Evolutionary conservation across 257 asterid genomes (phyloP), one percentile per base, ranked within the genome.

Genomic region (Solanum pinnatisectum): DNA sequence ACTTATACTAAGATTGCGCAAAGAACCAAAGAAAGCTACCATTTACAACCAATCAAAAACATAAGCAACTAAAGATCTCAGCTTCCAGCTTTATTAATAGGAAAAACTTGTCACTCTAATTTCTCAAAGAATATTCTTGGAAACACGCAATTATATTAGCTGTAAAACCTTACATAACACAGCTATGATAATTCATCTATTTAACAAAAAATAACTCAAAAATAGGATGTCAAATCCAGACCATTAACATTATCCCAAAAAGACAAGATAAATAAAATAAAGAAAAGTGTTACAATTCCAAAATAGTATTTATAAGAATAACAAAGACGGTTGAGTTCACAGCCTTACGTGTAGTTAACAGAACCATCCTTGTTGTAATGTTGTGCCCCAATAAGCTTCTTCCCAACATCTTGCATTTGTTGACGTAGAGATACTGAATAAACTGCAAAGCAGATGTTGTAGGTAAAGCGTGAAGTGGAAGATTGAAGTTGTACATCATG

Each of bases 361-460:
- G 96, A 59, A 90, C 99, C 99, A 86, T 98, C 99, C 93, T 98
- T 98, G 92, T 98, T 98, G 92, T 96, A 98, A 91, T 98, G 99
- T 89, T 95, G 98, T 89, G 99, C 98, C 83, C 97, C 99, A 88
- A 96, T 96, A 88, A 96, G 98, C 98, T 98, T 98, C 96, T 98
- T 98, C 90, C 99, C 99, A 77, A 94, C 95, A 90, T 98, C 99
- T 92, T 95, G 99, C 65, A 98, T 88, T 89, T 98, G 99, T 60
- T 96, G 99, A 84, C 99, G 94, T 87, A 98, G 93, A 88, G 99
- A 95, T 84, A 94, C 98, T 3, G 99, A 96, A 90, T 98, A 98
- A 87, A 98, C 99, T 98, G 90, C 92, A 92, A 94, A 88, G 20
- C 44, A 49, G 12, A 49, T 25, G 16, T 18, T 10, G 44, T 49